Base-by-base conservation (phyloP, 2,329 filamentous ascomycete genomes). In the Mycosphaerelloides madeirae region DNA sequence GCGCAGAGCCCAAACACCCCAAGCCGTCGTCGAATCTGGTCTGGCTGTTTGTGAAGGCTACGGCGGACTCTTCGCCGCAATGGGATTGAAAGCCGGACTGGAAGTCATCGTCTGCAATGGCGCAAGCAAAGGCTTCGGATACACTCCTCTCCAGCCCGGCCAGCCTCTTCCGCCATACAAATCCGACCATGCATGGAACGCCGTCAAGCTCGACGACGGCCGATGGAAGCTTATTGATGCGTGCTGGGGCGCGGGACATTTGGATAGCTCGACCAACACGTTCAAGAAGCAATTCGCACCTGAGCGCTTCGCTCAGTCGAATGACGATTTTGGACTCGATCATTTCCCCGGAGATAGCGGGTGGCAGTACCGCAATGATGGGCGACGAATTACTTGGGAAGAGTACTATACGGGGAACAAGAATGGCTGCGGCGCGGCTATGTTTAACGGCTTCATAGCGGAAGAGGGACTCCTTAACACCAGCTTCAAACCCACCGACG, bases 31-130 rank as follows among this genome's bases (percentile, higher is more conserved):
- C 9, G 76, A 81, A 22, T 77, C 77, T 13, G 93, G 93, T 25
- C 74, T 86, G 45, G 90, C 89, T 12, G 93, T 98, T 9, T 98
- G 93, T 60, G 84, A 88, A 65, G 93, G 93, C 1, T 97, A 95
- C 60, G 90, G 91, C 9, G 81, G 82, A 20, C 77, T 94, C 2
- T 97, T 88, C 65, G 77, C 83, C 43, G 81, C 81, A 3, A 79
- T 98, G 40, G 90, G 89, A 8, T 75, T 79, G 25, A 80, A 85
- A 50, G 87, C 85, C 6, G 91, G 91, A 0, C 71, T 98, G 1
- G 83, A 95, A 61, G 84, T 81, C 48, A 68, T 88, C 3, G 78
- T 91, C 1, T 73, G 95, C 1, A 69, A 72, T 1, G 89, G 91
- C 2, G 85, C 93, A 55, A 87, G 90, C 28, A 97, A 97, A 66